Evolutionary conservation across 108 stramenopile species (phyloP).

Genomic region (Schizochytrium sp.): DNA sequence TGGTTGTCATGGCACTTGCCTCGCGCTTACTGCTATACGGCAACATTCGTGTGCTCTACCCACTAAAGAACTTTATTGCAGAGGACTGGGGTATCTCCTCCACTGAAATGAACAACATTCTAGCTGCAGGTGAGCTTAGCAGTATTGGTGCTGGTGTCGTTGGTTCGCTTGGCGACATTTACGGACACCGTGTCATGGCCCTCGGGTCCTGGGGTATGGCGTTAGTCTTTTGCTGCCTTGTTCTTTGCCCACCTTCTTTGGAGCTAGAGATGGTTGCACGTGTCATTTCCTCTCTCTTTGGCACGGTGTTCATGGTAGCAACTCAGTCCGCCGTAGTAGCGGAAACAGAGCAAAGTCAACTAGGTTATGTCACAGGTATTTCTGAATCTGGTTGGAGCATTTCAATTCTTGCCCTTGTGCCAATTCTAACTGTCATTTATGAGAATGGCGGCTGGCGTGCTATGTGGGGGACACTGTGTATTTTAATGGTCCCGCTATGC

Average conservation of each 20-base stretch:
- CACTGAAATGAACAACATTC: constrained; percentile 11
- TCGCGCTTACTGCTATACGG: no score
- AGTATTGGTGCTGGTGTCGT: neutral
- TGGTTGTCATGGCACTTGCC: no score
- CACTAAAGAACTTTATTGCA: neutral
- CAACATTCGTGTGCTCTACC: constrained; percentile 36
- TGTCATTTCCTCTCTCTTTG: neutral
- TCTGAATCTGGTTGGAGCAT: constrained; percentile 29
- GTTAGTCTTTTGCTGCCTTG: neutral
- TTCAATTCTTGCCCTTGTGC: neutral
- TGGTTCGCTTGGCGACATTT: neutral
- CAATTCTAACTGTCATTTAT: constrained; percentile 28
- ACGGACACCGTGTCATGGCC: constrained; percentile 8
- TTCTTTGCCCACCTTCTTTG: constrained; percentile 3
- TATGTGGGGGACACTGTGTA: constrained; percentile 2
- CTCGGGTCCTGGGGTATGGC: neutral
- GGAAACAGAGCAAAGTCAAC: neutral
- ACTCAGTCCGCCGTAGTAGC: constrained; percentile 5
- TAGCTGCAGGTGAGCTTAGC: constrained; percentile 1
- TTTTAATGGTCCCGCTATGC: neutral
- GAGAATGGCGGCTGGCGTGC: constrained; percentile 32
- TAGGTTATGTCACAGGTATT: constrained; percentile 46
- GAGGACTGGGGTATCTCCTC: constrained; percentile 1
- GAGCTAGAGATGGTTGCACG: neutral
- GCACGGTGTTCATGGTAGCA: constrained; percentile 10